A percentile compares a stretch with the other conserved stretches of the same genome.
phyloP scores from a whole-genome alignment of 306 rosid species.

The Styphnolobium japonicum region DNA sequence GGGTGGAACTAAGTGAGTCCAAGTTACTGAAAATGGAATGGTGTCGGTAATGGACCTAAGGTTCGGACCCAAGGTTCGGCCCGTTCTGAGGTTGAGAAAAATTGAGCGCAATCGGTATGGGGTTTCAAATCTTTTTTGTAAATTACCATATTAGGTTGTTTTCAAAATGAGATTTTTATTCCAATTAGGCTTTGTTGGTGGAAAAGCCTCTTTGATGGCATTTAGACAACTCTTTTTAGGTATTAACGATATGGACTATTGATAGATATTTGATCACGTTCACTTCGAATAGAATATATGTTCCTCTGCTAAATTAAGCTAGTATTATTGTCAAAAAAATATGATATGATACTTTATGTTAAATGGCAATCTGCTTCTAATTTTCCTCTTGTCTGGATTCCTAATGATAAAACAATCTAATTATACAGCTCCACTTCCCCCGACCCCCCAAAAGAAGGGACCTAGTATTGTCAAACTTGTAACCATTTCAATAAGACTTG shows the following conservation, averaged over 20 bases:
- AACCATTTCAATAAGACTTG: not conserved
- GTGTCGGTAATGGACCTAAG: not conserved
- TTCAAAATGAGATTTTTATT: not conserved
- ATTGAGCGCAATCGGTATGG: slow-evolving; percentile 10
- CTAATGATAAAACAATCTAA: not conserved
- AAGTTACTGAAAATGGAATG: not conserved
- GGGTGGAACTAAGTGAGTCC: slow-evolving; percentile 21
- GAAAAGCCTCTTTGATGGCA: not conserved
- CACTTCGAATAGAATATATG: not conserved
- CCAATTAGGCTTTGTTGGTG: slow-evolving; percentile 1
- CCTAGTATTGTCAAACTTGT: not conserved
- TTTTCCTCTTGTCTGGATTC: not conserved
- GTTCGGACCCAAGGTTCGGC: not conserved
- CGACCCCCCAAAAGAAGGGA: not conserved
- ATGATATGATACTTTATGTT: not conserved
- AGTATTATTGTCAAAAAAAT: not conserved
- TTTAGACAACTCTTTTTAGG: not conserved
- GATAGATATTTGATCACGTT: not conserved
- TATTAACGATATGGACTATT: not conserved
- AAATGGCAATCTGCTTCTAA: not conserved
- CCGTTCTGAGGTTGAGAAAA: not conserved
- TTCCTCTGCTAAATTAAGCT: slow-evolving; percentile 4
- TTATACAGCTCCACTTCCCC: not conserved
- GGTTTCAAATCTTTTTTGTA: not conserved
- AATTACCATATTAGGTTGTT: not conserved